These are phyloP conservation scores for Mortierella sp. DNA, from an alignment of 371 early-diverging fungal genomes.

Conservation along the genomic window DNA sequence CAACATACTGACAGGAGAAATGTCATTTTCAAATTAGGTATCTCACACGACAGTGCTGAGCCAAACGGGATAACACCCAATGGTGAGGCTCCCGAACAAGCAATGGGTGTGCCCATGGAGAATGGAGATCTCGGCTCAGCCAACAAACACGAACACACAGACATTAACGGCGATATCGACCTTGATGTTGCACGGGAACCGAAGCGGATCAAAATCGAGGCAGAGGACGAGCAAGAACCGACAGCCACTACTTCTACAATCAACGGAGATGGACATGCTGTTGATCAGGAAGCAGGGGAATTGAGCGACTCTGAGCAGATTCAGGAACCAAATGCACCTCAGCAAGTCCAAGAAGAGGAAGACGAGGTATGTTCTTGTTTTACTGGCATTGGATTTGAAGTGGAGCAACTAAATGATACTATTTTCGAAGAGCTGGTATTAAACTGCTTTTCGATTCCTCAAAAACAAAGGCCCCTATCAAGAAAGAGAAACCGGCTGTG, in stretches of 20 bases:
- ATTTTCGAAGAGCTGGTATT: not conserved
- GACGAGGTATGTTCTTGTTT: slow-evolving; percentile 21
- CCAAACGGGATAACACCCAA: not conserved
- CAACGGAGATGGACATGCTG: slow-evolving; percentile 33
- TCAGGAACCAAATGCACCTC: slow-evolving; percentile 24
- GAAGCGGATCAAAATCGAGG: slow-evolving; percentile 57
- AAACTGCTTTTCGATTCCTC: not conserved
- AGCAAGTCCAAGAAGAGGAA: slow-evolving; percentile 40
- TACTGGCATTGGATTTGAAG: not conserved
- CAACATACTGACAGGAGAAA: not conserved
- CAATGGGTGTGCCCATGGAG: slow-evolving; percentile 5
- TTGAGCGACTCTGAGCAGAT: slow-evolving; percentile 48
- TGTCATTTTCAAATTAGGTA: not conserved
- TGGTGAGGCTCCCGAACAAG: not conserved
- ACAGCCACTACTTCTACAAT: slow-evolving; percentile 1
- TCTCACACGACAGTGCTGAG: not conserved
- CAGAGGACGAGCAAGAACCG: slow-evolving; percentile 30
- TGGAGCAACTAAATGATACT: not conserved
- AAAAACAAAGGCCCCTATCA: slow-evolving; percentile 36
- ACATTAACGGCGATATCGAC: slow-evolving; percentile 22
- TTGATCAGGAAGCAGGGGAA: slow-evolving; percentile 48
- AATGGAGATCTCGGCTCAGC: slow-evolving; percentile 26
- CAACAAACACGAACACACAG: slow-evolving; percentile 31
- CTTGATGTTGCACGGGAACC: slow-evolving; percentile 17
- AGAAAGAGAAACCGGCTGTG: slow-evolving; percentile 62